phyloP scores from a whole-genome alignment of 176 grass and related monocot genomes.

The Melocanna baccifera region DNA sequence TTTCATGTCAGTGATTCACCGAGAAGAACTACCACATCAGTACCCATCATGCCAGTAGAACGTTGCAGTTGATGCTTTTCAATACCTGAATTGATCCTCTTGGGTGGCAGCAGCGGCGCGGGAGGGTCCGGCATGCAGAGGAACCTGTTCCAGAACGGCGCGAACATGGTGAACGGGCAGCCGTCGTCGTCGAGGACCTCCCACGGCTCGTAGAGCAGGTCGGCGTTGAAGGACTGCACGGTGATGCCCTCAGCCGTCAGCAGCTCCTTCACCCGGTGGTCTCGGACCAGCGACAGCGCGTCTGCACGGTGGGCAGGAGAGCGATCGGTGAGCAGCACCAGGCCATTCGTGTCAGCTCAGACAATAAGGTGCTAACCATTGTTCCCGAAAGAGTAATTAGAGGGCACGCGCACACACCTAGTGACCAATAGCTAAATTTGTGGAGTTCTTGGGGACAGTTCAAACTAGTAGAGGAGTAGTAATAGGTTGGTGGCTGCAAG shows the following conservation, averaged over 20 bases:
- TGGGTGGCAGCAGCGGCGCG: constrained; percentile 82
- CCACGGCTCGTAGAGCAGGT: constrained; percentile 97
- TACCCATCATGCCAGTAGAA: background rate
- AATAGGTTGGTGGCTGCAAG: constrained; percentile 16
- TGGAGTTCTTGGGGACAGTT: constrained; percentile 3
- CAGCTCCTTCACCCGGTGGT: constrained; percentile 78
- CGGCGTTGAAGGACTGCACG: constrained; percentile 89
- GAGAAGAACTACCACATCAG: background rate
- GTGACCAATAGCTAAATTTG: background rate
- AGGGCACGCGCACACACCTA: background rate
- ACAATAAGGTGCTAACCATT: constrained; percentile 16
- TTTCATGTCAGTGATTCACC: constrained; percentile 29
- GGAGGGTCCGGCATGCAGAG: constrained; percentile 83
- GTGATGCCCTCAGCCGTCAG: constrained; percentile 66
- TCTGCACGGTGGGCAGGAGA: constrained; percentile 59
- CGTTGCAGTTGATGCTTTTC: background rate
- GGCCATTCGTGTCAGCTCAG: constrained; percentile 31
- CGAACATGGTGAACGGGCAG: constrained; percentile 86
- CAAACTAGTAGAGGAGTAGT: background rate
- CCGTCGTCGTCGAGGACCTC: constrained; percentile 84
- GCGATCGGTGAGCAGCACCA: constrained; percentile 39
- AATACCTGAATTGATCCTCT: constrained; percentile 81
- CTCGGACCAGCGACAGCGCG: constrained; percentile 81
- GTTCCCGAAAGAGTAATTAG: background rate
- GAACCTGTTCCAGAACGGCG: constrained; percentile 89